These are phyloP conservation scores for Penicillium sp. DNA, from an alignment of 2,329 filamentous ascomycete species.

Conservation along the genomic window DNA sequence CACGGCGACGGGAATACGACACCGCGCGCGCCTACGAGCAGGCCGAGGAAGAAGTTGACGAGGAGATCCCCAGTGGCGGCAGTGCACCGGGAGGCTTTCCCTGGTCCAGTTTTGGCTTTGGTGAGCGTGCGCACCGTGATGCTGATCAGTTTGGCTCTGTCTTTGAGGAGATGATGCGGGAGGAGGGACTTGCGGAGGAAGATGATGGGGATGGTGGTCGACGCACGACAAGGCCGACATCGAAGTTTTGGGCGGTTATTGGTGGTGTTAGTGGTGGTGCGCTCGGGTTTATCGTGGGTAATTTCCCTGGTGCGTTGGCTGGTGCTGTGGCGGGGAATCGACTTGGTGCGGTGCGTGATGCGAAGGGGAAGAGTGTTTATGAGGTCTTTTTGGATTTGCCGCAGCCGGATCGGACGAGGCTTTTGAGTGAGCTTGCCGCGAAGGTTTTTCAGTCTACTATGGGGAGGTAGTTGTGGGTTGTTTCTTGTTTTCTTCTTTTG, in stretches of 20 bases:
- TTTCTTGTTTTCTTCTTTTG: too few relatives aligned
- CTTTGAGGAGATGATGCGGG: conserved; percentile 87
- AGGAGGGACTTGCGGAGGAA: conserved; percentile 80
- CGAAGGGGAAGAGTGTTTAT: conserved; percentile 93
- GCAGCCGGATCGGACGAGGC: conserved; percentile 75
- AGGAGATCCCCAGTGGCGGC: conserved; percentile 52
- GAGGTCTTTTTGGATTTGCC: conserved; percentile 86
- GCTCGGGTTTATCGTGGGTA: conserved; percentile 92
- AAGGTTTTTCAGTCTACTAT: conserved; percentile 70
- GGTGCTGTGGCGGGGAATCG: conserved; percentile 92
- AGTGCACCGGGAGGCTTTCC: conserved; percentile 62
- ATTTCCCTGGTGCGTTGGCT: conserved; percentile 84
- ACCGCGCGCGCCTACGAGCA: conserved; percentile 62
- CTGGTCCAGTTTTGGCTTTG: conserved; percentile 74
- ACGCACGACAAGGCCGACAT: conserved; percentile 60
- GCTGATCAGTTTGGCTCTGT: conserved; percentile 85
- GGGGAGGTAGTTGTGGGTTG: conserved; percentile 24
- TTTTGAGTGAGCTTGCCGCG: conserved; percentile 81
- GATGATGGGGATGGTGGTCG: conserved; percentile 55
- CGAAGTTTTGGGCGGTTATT: conserved; percentile 83
- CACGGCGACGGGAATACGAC: conserved; percentile 83
- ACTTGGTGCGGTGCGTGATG: conserved; percentile 85
- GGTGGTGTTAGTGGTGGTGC: conserved; percentile 86
- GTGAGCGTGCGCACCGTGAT: conserved; percentile 45
- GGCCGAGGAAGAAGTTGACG: conserved; percentile 51